Conservation (phyloP, 495 filamentous ascomycete species). For the Penicillium daleae region DNA sequence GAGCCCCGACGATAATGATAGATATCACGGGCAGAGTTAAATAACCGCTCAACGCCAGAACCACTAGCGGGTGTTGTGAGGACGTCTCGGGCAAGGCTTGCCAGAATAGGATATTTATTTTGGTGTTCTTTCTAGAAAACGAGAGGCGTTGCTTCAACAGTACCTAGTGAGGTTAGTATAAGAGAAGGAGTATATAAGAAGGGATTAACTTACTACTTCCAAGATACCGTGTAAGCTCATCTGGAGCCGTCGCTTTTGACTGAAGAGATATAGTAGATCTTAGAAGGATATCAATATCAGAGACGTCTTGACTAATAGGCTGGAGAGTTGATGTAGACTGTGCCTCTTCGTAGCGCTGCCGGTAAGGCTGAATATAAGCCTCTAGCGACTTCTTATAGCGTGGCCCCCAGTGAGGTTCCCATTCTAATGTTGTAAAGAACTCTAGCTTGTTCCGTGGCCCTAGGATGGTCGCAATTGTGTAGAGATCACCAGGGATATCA, state of each 20-base stretch:
- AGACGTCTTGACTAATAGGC: too few relatives aligned
- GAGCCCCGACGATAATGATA: slow-evolving; percentile 20
- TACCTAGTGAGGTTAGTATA: slow-evolving; percentile 2
- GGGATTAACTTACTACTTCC: slow-evolving; percentile 10
- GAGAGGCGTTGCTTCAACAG: neutral
- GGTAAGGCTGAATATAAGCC: too few relatives aligned
- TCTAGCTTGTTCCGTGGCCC: slow-evolving; percentile 25
- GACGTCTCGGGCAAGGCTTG: slow-evolving; percentile 11
- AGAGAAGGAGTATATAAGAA: neutral
- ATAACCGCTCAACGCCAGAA: slow-evolving; percentile 19
- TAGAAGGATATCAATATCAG: neutral
- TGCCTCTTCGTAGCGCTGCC: too few relatives aligned
- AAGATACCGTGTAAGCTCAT: slow-evolving; percentile 16
- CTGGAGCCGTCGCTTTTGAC: neutral
- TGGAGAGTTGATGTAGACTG: too few relatives aligned
- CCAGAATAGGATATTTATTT: slow-evolving; percentile 5
- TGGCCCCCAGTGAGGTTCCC: slow-evolving; percentile 3
- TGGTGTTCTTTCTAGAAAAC: slow-evolving; percentile 14
- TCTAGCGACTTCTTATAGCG: slow-evolving; percentile 3
- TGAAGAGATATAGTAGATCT: neutral
- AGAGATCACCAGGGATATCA: slow-evolving; percentile 15
- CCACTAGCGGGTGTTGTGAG: slow-evolving; percentile 15
- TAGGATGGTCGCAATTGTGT: slow-evolving; percentile 28
- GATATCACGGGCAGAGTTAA: slow-evolving; percentile 24
- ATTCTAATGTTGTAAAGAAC: slow-evolving; percentile 26